Base-by-base conservation (phyloP, 2,329 filamentous ascomycete species). In the Trichoderma brevicompactum region DNA sequence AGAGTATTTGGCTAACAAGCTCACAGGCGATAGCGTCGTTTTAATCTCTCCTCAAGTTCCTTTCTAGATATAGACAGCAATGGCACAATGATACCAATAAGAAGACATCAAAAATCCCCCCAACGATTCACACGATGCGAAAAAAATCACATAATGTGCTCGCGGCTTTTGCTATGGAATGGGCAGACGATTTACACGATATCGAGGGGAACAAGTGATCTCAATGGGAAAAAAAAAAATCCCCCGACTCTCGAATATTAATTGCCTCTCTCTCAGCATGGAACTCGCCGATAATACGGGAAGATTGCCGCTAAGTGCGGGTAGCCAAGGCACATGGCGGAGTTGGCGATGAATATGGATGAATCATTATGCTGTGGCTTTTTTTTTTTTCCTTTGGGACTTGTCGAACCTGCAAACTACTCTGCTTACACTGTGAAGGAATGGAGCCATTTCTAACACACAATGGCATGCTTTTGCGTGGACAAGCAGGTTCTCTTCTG, bases 11-110 rank as follows among this genome's bases (percentile, higher is more conserved):
- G 32, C 73, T 78, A 58, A 78, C 68, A 63, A 34, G 19, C 19
- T 54, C 32, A 49, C 69, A 91, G 89, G 89, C 69, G 89, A 91
- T 72, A 91, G 89, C 66, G 89, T 92, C 62, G 87, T 91, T 66
- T 82, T 91, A 72, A 89, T 90, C 72, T 90, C 89, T 63, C 88
- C 88, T 13, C 84, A 87, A 70, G 82, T 77, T 48, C 78, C 80
- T 1, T 78, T 80, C 68, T 82, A 74, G 64, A 23, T 38, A 46
- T 55, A 60, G 52, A 41, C 49, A 71, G 54, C 36, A 34, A 59
- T 62, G 23, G 49, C 54, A 28, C 60, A 63, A 17, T 44, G 34
- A 56, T 52, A 64, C 36, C 50, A 61, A 54, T 41, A 15, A 60
- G 2, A 49, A 64, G 23, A 15, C 28, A 43, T 55, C 7, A 13